Evolutionary conservation across 2,329 filamentous ascomycete genomes (phyloP), one percentile per base, ranked within the genome.

Genomic region (Aspergillus tanneri): DNA sequence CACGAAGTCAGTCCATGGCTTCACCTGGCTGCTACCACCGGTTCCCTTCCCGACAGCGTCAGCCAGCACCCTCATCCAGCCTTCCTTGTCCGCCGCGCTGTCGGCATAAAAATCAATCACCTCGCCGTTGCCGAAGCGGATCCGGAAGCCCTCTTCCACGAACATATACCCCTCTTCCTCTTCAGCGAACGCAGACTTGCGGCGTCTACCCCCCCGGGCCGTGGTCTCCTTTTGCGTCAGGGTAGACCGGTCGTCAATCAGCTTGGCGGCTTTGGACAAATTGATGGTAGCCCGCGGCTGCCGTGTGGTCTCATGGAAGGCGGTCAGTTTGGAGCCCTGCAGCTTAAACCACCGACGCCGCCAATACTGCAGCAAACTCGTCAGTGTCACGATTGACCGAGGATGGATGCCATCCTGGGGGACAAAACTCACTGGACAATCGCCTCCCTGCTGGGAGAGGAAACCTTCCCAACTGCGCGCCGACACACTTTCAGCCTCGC

Each of bases 131-230:
- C 89, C 95, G 72, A 99, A 99, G 49, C 92, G 90, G 67, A 99
- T 95, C 32, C 93, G 89, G 85, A 99, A 99, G 2, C 93, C 93
- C 68, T 99, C 93, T 70, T 99, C 93, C 44, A 99, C 92, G 68
- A 99, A 99, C 88, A 96, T 96, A 77, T 99, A 99, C 34, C 93
- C 93, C 67, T 99, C 93, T 72, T 99, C 93, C 57, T 99, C 93
- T 70, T 97, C 93, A 1, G 92, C 91, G 69, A 99, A 99, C 9
- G 89, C 93, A 25, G 91, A 96, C 69, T 95, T 90, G 47, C 93
- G 87, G 35, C 93, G 87, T 59, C 84, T 85, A 47, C 90, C 88
- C 55, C 81, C 82, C 65, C 85, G 88, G 48, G 86, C 87, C 11
- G 80, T 84, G 0, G 86, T 89, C 64, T 95, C 89, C 58, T 88